Evolutionary conservation across 2,329 filamentous ascomycete species (phyloP), one percentile per base, ranked within the genome.

Genomic region (Apiospora malaysiana): DNA sequence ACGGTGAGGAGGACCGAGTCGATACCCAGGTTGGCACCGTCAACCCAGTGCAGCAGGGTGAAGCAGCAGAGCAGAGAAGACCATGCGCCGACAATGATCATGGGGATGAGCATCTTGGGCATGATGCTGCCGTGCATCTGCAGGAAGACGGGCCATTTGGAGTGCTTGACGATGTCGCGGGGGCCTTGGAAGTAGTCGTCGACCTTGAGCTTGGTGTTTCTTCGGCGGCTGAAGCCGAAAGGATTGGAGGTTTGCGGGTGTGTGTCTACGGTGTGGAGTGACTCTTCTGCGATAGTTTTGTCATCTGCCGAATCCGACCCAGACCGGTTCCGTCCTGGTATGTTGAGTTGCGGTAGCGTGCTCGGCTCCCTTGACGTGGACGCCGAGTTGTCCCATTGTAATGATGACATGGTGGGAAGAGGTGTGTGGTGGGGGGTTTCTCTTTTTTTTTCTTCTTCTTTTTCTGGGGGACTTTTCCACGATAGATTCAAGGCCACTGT

Each of bases 71-170:
- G 89, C 27, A 87, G 78, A 1, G 90, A 91, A 0, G 92, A 85
- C 93, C 93, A 95, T 18, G 77, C 78, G 4, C 85, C 89, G 16
- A 94, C 85, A 70, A 90, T 85, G 7, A 88, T 42, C 43, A 45
- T 45, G 42, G 93, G 93, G 7, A 95, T 78, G 45, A 94, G 88
- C 90, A 95, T 90, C 78, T 93, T 91, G 16, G 93, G 93, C 69
- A 92, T 83, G 74, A 83, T 90, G 76, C 90, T 93, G 75, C 93
- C 93, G 78, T 94, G 92, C 82, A 95, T 86, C 73, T 92, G 91
- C 77, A 95, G 81, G 79, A 94, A 94, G 75, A 91, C 87, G 10
- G 93, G 93, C 87, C 92, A 92, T 87, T 93, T 94, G 37, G 92
- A 94, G 80, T 94, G 92, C 76, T 90, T 89, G 27, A 9, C 56